Evolutionary conservation across 768 basidiomycete genomes (phyloP).

Genomic region (Leccinum fibrillosum): DNA sequence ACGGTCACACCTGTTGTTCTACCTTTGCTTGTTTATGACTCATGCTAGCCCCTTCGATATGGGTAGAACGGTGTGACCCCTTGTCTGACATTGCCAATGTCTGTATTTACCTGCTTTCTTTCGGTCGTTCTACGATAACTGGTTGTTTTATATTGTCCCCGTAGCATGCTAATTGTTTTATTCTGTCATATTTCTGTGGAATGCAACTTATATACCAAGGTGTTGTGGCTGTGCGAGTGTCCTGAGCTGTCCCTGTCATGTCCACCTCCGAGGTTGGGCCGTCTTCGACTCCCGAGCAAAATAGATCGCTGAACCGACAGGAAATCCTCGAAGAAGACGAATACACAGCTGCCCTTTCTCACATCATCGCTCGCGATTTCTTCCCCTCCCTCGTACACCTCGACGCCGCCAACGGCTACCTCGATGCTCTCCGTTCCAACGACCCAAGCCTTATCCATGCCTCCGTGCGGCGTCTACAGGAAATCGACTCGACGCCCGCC

Average conservation of each 20-base stretch:
- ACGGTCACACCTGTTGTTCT: slow-evolving; percentile 11
- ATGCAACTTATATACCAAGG: background rate
- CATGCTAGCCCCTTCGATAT: slow-evolving; percentile 21
- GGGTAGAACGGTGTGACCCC: slow-evolving; percentile 11
- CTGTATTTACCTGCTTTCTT: slow-evolving; percentile 11
- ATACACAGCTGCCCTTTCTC: slow-evolving; percentile 85
- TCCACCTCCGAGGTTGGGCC: slow-evolving; percentile 28
- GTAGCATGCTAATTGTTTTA: slow-evolving; percentile 3
- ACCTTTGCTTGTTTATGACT: slow-evolving; percentile 21
- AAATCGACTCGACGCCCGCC: slow-evolving; percentile 53
- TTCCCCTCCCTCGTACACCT: slow-evolving; percentile 91
- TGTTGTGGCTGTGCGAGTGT: slow-evolving; percentile 16
- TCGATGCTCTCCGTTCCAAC: slow-evolving; percentile 72
- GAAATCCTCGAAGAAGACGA: slow-evolving; percentile 87
- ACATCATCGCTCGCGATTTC: slow-evolving; percentile 96
- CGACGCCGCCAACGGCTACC: slow-evolving; percentile 83
- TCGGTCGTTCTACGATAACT: slow-evolving; percentile 11
- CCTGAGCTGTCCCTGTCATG: slow-evolving; percentile 23
- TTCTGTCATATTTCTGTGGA: slow-evolving; percentile 13
- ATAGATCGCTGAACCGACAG: slow-evolving; percentile 70
- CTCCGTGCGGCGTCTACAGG: slow-evolving; percentile 71
- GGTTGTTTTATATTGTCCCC: slow-evolving; percentile 15
- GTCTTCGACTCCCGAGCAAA: slow-evolving; percentile 23
- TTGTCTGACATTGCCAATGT: slow-evolving; percentile 4
- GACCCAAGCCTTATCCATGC: slow-evolving; percentile 76